A percentile compares a stretch with the other conserved stretches of the same genome.
Conservation (phyloP, 164 flowering plant genomes). For the Malania oleifera region DNA sequence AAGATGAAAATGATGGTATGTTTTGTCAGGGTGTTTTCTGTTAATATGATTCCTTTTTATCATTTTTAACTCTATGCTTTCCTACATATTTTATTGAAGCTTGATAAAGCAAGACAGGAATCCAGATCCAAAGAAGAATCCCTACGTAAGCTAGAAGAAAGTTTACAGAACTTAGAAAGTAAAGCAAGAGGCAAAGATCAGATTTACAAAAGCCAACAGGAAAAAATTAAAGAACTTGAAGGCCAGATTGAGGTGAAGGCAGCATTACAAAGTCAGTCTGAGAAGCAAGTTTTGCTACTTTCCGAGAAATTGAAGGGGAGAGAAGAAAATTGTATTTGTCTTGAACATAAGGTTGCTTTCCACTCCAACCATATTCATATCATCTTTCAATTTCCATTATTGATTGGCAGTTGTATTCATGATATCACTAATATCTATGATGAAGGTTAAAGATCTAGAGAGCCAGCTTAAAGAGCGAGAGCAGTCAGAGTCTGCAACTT, state of each 20-base stretch:
- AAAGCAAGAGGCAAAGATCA: conserved; percentile 68
- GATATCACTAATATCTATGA: background rate
- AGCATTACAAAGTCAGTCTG: conserved; percentile 44
- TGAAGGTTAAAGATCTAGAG: conserved; percentile 47
- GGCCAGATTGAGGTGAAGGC: conserved; percentile 41
- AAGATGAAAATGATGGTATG: conserved; percentile 68
- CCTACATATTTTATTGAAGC: conserved; percentile 33
- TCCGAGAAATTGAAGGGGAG: conserved; percentile 55
- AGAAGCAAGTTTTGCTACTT: conserved; percentile 55
- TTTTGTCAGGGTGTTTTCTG: background rate
- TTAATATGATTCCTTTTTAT: background rate
- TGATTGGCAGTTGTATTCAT: background rate
- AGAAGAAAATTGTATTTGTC: conserved; percentile 49
- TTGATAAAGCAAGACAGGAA: conserved; percentile 72
- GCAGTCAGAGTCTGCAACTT: conserved; percentile 23
- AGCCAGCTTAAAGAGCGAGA: conserved; percentile 36
- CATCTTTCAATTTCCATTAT: background rate
- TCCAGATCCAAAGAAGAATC: conserved; percentile 65
- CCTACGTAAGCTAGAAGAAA: conserved; percentile 62
- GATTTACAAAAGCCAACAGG: conserved; percentile 48
- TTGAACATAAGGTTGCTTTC: conserved; percentile 55
- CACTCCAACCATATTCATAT: background rate
- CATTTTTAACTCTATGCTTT: background rate
- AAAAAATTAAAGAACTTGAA: conserved; percentile 78
- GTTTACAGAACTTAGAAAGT: conserved; percentile 53